phyloP scores from a whole-genome alignment of 1,284 basidiomycete species.

The Anthracocystis setariae region DNA sequence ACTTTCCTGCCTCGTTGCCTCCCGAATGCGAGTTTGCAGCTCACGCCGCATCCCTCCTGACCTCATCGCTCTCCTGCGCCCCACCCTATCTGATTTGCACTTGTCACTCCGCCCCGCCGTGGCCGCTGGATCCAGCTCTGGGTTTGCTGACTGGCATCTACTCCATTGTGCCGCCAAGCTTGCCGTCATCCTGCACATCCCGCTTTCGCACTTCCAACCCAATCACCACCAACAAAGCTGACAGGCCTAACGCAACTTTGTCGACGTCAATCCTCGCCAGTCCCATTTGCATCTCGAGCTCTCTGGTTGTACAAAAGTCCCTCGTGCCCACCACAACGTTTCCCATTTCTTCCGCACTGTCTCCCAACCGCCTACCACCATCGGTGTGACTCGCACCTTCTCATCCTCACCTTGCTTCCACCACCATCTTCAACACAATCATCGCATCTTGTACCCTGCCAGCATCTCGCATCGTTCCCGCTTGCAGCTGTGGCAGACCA shows the following conservation, averaged over 20 bases:
- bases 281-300: not conserved
- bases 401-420: conserved; percentile 23
- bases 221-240: conserved; percentile 18
- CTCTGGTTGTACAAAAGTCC: conserved; percentile 40
- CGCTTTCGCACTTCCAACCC: not conserved
- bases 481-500: not conserved
- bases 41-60: conserved; percentile 5
- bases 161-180: conserved; percentile 8
- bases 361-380: conserved; percentile 1
- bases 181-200: conserved; percentile 5
- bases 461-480: not conserved
- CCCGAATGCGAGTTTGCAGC: conserved; percentile 6
- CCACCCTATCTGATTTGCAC: not conserved
- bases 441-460: conserved; percentile 3
- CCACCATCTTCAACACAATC: conserved; percentile 17
- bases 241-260: conserved; percentile 4
- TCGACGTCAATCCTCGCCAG: conserved; percentile 23
- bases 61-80: conserved; percentile 17
- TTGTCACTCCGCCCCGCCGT: not conserved
- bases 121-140: not conserved
- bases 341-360: not conserved
- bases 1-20: not conserved
- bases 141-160: conserved; percentile 6
- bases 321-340: conserved; percentile 4
- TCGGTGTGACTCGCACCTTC: not conserved